phyloP scores from a whole-genome alignment of 2,329 filamentous ascomycete genomes.

The Alternaria atra region DNA sequence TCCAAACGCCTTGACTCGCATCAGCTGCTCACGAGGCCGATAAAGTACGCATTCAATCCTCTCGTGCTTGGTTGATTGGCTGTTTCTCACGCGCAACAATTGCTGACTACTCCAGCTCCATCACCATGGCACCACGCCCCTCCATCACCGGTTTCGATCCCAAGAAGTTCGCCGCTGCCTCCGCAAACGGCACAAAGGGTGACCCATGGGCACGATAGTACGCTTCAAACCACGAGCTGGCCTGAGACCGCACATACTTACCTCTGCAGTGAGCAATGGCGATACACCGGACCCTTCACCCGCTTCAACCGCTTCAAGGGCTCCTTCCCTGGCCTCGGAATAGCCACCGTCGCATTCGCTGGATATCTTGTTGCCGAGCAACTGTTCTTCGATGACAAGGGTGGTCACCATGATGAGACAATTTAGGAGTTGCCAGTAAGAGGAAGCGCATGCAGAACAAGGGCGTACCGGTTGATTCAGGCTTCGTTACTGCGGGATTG shows the following conservation, averaged over 20 bases:
- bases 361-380: slow-evolving; percentile 91
- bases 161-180: slow-evolving; percentile 77
- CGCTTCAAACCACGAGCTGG: slow-evolving; percentile 26
- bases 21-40: slow-evolving; percentile 32
- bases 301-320: slow-evolving; percentile 88
- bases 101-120: slow-evolving; percentile 35
- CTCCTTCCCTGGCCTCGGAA: slow-evolving; percentile 89
- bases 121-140: slow-evolving; percentile 63
- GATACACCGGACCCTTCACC: slow-evolving; percentile 88
- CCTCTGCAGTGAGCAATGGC: slow-evolving; percentile 82
- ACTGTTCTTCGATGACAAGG: slow-evolving; percentile 77
- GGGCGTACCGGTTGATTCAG: slow-evolving; percentile 46
- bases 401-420: slow-evolving; percentile 34
- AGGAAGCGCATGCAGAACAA: slow-evolving; percentile 14
- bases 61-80: slow-evolving; percentile 7
- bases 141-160: slow-evolving; percentile 95
- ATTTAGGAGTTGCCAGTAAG: not conserved
- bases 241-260: slow-evolving; percentile 26
- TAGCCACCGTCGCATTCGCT: slow-evolving; percentile 88
- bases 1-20: slow-evolving; percentile 27
- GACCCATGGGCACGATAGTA: slow-evolving; percentile 72
- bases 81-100: not conserved
- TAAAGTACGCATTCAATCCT: slow-evolving; percentile 29
- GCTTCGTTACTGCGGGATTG: slow-evolving; percentile 38
- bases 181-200: slow-evolving; percentile 65